phyloP scores from a whole-genome alignment of 2,329 filamentous ascomycete genomes.

The Calonectria crousiana region DNA sequence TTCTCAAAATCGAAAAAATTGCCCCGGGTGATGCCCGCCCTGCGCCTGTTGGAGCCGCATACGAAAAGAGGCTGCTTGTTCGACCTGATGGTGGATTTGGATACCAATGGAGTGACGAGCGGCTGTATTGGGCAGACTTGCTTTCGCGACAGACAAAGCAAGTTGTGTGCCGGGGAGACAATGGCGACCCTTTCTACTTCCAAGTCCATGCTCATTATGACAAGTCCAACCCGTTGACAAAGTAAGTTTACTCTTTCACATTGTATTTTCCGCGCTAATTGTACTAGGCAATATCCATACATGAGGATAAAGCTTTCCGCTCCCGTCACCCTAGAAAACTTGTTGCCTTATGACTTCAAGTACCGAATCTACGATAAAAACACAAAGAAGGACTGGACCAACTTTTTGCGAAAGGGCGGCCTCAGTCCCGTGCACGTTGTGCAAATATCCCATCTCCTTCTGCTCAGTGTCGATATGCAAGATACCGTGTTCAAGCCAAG shows the following conservation, averaged over 20 bases:
- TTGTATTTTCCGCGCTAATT: constrained; percentile 26
- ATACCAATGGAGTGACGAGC: constrained; percentile 93
- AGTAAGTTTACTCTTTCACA: constrained; percentile 56
- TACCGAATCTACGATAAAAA: constrained; percentile 99
- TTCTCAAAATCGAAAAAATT: constrained; percentile 98
- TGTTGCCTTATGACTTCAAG: constrained; percentile 98
- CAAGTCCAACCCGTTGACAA: constrained; percentile 83
- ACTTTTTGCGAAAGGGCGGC: constrained; percentile 95
- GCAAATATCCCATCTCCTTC: constrained; percentile 90
- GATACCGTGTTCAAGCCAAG: constrained; percentile 95
- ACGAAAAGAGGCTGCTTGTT: constrained; percentile 87
- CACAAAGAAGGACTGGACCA: constrained; percentile 98
- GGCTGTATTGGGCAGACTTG: constrained; percentile 92
- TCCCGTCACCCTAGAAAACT: constrained; percentile 92
- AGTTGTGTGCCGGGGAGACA: constrained; percentile 88
- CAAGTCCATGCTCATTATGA: constrained; percentile 92
- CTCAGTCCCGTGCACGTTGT: constrained; percentile 98
- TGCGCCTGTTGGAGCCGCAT: constrained; percentile 92
- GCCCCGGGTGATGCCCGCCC: constrained; percentile 90
- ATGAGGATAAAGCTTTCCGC: constrained; percentile 95
- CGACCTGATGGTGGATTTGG: constrained; percentile 96
- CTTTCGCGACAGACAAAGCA: constrained; percentile 87
- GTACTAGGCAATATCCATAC: constrained; percentile 83
- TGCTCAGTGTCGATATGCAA: constrained; percentile 96
- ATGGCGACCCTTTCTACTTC: constrained; percentile 94